Evolutionary conservation across 148 eudicot species (phyloP).

Genomic region (Dianthus caryophyllus): DNA sequence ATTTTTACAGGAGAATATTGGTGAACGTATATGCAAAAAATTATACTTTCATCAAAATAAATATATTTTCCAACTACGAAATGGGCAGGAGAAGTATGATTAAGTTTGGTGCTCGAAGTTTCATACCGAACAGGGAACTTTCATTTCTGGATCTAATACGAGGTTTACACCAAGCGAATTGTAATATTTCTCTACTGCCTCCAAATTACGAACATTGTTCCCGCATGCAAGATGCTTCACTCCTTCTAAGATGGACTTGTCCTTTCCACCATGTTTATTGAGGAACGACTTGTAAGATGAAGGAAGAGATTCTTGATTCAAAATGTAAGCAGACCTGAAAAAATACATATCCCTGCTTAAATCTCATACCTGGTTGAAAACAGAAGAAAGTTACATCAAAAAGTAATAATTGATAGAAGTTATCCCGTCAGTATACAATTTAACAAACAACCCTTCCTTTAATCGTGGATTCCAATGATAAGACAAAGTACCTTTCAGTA

Average conservation of each 20-base stretch:
- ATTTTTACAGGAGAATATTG: not conserved
- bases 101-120: slow-evolving; percentile 2
- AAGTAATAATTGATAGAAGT: not conserved
- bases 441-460: not conserved
- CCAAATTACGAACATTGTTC: slow-evolving; percentile 60
- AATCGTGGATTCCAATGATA: too few species aligned
- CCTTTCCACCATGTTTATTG: slow-evolving; percentile 93
- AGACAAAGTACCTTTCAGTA: not conserved
- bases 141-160: slow-evolving; percentile 84
- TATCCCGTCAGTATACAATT: not conserved
- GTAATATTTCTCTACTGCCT: slow-evolving; percentile 60
- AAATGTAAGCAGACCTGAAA: slow-evolving; percentile 91
- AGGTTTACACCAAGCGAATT: slow-evolving; percentile 54
- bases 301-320: slow-evolving; percentile 88
- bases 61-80: not conserved
- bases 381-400: not conserved
- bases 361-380: not conserved
- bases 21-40: not conserved
- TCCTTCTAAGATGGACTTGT: slow-evolving; percentile 54
- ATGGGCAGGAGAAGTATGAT: not conserved
- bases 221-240: slow-evolving; percentile 68
- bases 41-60: not conserved
- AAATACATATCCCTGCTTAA: slow-evolving; percentile 18
- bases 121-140: slow-evolving; percentile 91
- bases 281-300: slow-evolving; percentile 88